phyloP scores from a whole-genome alignment of 2,329 filamentous ascomycete species.

The Aspergillus puulaauensis region DNA sequence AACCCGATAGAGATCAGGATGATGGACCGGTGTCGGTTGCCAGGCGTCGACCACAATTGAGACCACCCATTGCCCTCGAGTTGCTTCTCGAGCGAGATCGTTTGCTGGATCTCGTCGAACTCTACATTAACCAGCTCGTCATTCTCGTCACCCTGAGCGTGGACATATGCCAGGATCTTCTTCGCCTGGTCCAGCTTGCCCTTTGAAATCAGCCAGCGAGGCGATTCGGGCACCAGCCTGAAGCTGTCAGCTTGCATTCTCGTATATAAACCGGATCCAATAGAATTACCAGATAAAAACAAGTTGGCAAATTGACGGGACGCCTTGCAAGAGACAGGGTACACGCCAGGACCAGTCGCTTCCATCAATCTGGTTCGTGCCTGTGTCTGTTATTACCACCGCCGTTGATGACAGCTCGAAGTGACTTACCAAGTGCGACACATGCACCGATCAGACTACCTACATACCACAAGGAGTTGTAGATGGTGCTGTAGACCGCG shows the following conservation, averaged over 20 bases:
- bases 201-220: slow-evolving; percentile 48
- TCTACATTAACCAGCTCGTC: slow-evolving; percentile 29
- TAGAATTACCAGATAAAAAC: slow-evolving; percentile 49
- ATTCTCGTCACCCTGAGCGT: slow-evolving; percentile 41
- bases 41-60: slow-evolving; percentile 43
- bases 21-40: slow-evolving; percentile 55
- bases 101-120: slow-evolving; percentile 44
- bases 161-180: slow-evolving; percentile 34
- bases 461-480: slow-evolving; percentile 18
- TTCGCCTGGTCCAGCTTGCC: slow-evolving; percentile 29
- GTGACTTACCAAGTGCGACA: slow-evolving; percentile 1
- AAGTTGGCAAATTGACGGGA: slow-evolving; percentile 58
- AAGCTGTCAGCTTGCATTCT: background rate
- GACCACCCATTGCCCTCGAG: slow-evolving; percentile 47
- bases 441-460: background rate
- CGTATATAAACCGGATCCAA: too few relatives aligned
- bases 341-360: slow-evolving; percentile 48
- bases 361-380: slow-evolving; percentile 33
- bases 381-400: slow-evolving; percentile 15
- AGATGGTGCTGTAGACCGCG: slow-evolving; percentile 26
- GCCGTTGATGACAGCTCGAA: too few relatives aligned
- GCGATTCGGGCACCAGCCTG: slow-evolving; percentile 60
- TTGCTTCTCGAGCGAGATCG: slow-evolving; percentile 46
- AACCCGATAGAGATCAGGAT: slow-evolving; percentile 55
- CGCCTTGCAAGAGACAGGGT: slow-evolving; percentile 58